These are phyloP conservation scores for Vitis rupestris DNA, from an alignment of 164 flowering plant species.

Conservation along the genomic window DNA sequence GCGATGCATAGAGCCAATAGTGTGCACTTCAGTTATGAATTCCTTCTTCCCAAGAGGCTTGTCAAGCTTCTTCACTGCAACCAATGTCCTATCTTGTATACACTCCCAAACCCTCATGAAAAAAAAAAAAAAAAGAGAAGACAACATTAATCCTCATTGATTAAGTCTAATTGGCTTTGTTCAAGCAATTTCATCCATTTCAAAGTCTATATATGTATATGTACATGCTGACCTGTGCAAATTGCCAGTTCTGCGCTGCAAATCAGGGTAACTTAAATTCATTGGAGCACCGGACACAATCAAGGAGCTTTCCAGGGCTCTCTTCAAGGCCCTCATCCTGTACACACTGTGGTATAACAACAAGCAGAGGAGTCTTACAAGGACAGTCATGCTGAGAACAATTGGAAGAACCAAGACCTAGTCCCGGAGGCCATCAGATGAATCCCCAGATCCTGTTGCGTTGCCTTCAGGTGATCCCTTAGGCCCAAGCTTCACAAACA, in stretches of 20 bases:
- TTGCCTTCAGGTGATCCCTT: conserved; percentile 21
- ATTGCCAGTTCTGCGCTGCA: conserved; percentile 53
- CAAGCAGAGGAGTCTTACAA: conserved; percentile 53
- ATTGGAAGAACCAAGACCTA: too few relatives aligned
- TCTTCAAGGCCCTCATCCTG: conserved; percentile 34
- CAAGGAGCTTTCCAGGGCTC: conserved; percentile 18
- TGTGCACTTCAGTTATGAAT: conserved; percentile 83
- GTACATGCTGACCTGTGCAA: conserved; percentile 55
- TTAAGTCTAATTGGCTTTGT: too few relatives aligned
- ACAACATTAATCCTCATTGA: too few relatives aligned
- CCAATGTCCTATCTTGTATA: conserved; percentile 76
- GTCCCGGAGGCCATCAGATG: conserved; percentile 31
- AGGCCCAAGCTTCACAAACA: conserved; percentile 58
- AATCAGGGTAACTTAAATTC: conserved; percentile 62
- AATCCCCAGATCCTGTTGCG: conserved; percentile 12
- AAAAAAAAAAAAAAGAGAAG: not conserved
- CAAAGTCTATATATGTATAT: too few relatives aligned
- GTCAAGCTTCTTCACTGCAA: conserved; percentile 92
- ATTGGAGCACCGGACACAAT: conserved; percentile 63
- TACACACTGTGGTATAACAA: conserved; percentile 52
- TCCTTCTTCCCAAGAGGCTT: conserved; percentile 90
- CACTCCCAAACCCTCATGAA: conserved; percentile 90
- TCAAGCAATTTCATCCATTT: too few relatives aligned
- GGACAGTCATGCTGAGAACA: conserved; percentile 31
- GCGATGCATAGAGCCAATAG: conserved; percentile 95